Evolutionary conservation across 768 basidiomycete species (phyloP).

Genomic region (Kwoniella pini): DNA sequence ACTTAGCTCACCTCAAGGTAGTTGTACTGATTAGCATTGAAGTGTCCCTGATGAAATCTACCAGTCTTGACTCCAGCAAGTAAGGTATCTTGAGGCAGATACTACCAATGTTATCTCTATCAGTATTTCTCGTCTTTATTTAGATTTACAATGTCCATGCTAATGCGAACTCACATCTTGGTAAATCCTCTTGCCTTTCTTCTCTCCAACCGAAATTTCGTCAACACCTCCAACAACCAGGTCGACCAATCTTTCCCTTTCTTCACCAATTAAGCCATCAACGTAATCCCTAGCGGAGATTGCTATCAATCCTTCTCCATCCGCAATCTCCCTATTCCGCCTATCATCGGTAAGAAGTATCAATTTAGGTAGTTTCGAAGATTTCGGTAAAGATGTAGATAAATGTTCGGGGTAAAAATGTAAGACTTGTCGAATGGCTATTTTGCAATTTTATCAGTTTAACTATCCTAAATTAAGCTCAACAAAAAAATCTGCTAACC

Average conservation of each 20-base stretch:
- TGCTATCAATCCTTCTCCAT: constrained; percentile 58
- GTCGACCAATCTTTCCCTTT: constrained; percentile 71
- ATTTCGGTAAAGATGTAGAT: constrained; percentile 28
- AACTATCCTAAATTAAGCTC: neutral
- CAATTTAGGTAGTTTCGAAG: constrained; percentile 61
- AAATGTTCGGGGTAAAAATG: constrained; percentile 84
- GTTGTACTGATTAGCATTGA: constrained; percentile 93
- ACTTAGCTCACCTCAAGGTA: constrained; percentile 73
- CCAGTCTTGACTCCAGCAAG: constrained; percentile 82
- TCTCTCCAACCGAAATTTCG: constrained; percentile 56
- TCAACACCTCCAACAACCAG: constrained; percentile 71
- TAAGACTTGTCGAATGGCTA: constrained; percentile 84
- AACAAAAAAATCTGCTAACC: constrained; percentile 60
- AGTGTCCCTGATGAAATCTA: constrained; percentile 84
- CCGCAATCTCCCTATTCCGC: constrained; percentile 76
- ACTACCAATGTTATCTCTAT: constrained; percentile 65
- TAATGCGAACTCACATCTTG: constrained; percentile 71
- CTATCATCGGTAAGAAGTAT: constrained; percentile 88
- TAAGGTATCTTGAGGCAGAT: constrained; percentile 70
- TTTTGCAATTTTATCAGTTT: neutral
- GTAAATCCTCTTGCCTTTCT: constrained; percentile 57
- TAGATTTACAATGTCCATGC: no score
- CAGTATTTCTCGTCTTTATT: no score
- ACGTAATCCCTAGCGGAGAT: constrained; percentile 74
- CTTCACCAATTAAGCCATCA: constrained; percentile 63